Conservation (phyloP, 2,329 filamentous ascomycete genomes). For the Penicillium aurantiogriseum region DNA sequence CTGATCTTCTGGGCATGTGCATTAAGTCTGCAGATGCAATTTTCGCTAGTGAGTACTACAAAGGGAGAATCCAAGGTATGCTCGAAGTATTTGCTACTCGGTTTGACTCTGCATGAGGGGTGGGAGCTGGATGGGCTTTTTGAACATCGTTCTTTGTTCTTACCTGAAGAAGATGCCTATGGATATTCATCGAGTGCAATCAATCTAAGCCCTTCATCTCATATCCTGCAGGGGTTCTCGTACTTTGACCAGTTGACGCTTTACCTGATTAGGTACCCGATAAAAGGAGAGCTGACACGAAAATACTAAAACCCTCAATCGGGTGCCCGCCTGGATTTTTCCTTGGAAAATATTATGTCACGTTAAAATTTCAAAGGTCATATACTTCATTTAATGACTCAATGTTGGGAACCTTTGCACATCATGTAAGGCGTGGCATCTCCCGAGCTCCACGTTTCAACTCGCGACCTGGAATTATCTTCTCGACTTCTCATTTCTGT, state of each 20-base stretch:
- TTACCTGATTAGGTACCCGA: constrained; percentile 1
- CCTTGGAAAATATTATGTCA: no score
- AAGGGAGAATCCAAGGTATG: constrained; percentile 26
- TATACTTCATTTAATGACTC: background rate
- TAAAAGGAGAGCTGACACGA: no score
- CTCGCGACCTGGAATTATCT: background rate
- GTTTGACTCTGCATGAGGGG: background rate
- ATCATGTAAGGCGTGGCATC: no score
- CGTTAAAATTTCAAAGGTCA: no score
- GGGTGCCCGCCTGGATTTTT: background rate
- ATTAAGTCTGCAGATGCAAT: constrained; percentile 62
- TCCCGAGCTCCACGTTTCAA: background rate
- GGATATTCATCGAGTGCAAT: no score
- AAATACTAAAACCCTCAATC: background rate
- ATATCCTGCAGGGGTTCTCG: no score
- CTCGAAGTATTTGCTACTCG: constrained; percentile 24
- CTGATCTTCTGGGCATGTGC: constrained; percentile 56
- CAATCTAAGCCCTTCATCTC: no score
- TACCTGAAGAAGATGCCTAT: background rate
- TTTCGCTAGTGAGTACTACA: constrained; percentile 65
- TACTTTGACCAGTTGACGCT: background rate
- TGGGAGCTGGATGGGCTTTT: background rate
- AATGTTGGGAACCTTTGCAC: background rate
- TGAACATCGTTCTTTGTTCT: background rate
- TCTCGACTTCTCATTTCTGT: background rate